Evolutionary conservation across 2,329 filamentous ascomycete species (phyloP).

Genomic region (Botrytis paeoniae): DNA sequence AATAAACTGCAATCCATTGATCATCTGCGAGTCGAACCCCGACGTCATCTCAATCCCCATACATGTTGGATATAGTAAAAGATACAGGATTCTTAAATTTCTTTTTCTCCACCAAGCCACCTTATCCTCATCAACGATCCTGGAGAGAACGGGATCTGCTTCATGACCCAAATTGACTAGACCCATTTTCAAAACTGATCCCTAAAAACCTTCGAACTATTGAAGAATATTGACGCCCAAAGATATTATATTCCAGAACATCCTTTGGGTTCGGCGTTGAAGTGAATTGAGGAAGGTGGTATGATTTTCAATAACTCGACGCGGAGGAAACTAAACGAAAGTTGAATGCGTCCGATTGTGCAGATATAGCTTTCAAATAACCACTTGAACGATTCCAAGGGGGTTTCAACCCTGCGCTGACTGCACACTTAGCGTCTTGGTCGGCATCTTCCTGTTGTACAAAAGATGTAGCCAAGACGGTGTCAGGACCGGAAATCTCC

Average conservation of each 20-base stretch:
- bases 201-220: background rate
- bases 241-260: background rate
- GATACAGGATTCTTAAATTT: constrained; percentile 41
- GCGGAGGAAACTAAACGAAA: constrained; percentile 16
- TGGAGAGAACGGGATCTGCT: constrained; percentile 42
- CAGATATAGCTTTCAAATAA: constrained; percentile 1
- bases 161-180: constrained; percentile 11
- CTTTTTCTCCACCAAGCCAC: constrained; percentile 42
- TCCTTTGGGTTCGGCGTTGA: background rate
- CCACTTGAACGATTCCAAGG: background rate
- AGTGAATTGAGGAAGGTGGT: constrained; percentile 15
- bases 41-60: constrained; percentile 55
- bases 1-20: constrained; percentile 44
- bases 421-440: background rate
- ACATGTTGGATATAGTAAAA: constrained; percentile 46
- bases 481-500: background rate
- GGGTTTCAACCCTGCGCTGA: background rate
- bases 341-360: constrained; percentile 13
- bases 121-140: constrained; percentile 42
- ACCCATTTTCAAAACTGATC: background rate
- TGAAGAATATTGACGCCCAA: background rate
- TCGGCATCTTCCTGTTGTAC: background rate
- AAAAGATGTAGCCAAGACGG: constrained; percentile 10
- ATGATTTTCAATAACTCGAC: background rate
- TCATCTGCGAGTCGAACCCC: constrained; percentile 52